Percentiles rank a stretch among this genome's conserved stretches.
Conservation (phyloP, 1,284 basidiomycete species). For the Ganoderma leucocontextum region DNA sequence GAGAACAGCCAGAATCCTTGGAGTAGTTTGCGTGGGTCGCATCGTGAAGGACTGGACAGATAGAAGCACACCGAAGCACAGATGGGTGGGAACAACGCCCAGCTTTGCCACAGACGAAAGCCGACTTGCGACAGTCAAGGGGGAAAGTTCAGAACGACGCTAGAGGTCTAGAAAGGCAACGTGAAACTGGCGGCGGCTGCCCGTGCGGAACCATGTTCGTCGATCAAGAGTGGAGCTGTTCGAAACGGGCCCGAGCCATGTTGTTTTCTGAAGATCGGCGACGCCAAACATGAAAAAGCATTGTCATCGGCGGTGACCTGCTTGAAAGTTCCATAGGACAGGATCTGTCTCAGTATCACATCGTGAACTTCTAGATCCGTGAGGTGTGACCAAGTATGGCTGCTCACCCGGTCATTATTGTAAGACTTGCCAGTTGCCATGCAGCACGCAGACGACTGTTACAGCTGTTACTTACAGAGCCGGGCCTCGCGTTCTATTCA, state of each 20-base stretch:
- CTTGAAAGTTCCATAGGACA: too few species aligned
- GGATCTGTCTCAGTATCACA: too few species aligned
- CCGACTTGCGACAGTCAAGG: background rate
- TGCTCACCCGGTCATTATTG: background rate
- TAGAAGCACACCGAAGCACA: background rate
- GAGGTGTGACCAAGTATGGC: background rate
- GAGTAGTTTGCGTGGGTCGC: constrained; percentile 8
- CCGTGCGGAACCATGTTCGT: background rate
- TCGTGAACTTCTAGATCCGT: too few species aligned
- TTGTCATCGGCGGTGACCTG: background rate
- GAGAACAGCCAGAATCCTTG: constrained; percentile 4
- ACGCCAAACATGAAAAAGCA: background rate
- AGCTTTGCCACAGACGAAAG: constrained; percentile 18
- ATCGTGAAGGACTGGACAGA: background rate
- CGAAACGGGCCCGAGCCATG: background rate
- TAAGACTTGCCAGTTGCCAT: background rate
- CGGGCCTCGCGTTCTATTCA: background rate
- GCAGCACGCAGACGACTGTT: background rate
- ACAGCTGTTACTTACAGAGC: background rate
- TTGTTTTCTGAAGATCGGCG: background rate
- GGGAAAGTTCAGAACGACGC: background rate
- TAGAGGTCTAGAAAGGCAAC: background rate
- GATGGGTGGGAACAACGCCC: constrained; percentile 18
- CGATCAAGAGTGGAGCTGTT: background rate
- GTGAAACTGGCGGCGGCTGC: background rate